Evolutionary conservation across 129 eudicot genomes (phyloP).

Genomic region (Pseudognaphalium luteoalbum): DNA sequence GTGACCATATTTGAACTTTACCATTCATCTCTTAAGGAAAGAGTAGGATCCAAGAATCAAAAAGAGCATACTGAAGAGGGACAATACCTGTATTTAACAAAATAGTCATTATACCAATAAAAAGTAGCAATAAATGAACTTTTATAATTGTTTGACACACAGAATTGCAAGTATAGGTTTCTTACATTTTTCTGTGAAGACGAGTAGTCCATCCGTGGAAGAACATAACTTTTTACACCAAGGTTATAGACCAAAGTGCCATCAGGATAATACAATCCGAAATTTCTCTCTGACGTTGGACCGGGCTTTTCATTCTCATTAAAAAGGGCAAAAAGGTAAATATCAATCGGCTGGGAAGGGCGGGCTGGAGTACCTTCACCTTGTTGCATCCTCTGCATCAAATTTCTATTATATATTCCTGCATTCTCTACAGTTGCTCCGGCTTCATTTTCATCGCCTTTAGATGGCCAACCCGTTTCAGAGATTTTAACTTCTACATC

Average conservation of each 20-base stretch:
- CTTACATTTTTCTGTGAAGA: slow-evolving; percentile 65
- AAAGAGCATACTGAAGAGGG: slow-evolving; percentile 33
- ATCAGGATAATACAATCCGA: slow-evolving; percentile 85
- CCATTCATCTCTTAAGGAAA: slow-evolving; percentile 32
- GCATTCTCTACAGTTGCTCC: slow-evolving; percentile 89
- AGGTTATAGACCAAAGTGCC: slow-evolving; percentile 78
- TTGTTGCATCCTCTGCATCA: slow-evolving; percentile 61
- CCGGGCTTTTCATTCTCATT: slow-evolving; percentile 84
- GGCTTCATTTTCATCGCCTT: slow-evolving; percentile 77
- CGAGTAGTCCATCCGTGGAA: slow-evolving; percentile 66
- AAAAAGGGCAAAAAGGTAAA: slow-evolving; percentile 87
- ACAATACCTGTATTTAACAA: background rate
- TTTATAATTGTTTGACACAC: background rate
- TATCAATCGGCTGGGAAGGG: slow-evolving; percentile 69
- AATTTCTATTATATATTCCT: slow-evolving; percentile 75
- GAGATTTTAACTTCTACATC: slow-evolving; percentile 73
- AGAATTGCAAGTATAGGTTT: background rate
- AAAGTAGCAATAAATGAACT: background rate
- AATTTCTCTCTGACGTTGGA: slow-evolving; percentile 90
- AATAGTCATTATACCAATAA: background rate
- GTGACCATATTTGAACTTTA: background rate
- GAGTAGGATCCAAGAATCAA: slow-evolving; percentile 30
- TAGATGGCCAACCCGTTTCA: slow-evolving; percentile 99
- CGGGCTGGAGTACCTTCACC: slow-evolving; percentile 78
- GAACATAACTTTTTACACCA: slow-evolving; percentile 60